Conservation (phyloP, 2,329 filamentous ascomycete species). For the Coniochaeta prunicola region DNA sequence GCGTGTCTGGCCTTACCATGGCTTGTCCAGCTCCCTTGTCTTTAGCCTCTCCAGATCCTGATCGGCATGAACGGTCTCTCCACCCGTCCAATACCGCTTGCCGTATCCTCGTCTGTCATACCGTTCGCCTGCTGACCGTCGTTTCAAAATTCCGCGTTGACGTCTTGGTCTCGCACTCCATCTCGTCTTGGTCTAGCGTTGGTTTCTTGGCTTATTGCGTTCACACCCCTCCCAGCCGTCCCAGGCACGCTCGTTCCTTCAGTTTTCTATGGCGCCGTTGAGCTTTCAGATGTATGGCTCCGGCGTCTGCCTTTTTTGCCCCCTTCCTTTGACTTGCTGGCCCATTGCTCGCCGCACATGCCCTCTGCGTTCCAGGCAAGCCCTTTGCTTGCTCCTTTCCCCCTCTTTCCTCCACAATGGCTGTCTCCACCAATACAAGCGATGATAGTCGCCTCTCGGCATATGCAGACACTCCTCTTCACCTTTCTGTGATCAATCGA, state of each 20-base stretch:
- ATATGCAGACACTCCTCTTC: slow-evolving; percentile 27
- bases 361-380: slow-evolving; percentile 9
- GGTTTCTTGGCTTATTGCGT: slow-evolving; percentile 9
- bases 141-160: not conserved
- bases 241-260: slow-evolving; percentile 1
- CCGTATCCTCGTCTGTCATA: not conserved
- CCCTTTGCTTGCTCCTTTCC: slow-evolving; percentile 11
- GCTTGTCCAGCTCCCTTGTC: not conserved
- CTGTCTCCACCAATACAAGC: slow-evolving; percentile 26
- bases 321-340: slow-evolving; percentile 10
- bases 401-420: slow-evolving; percentile 17
- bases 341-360: slow-evolving; percentile 3
- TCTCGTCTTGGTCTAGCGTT: slow-evolving; percentile 11
- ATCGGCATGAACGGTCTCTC: not conserved
- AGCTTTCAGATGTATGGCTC: slow-evolving; percentile 14
- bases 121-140: not conserved
- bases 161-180: not conserved
- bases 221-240: slow-evolving; percentile 9
- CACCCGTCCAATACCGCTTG: not conserved
- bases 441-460: slow-evolving; percentile 29
- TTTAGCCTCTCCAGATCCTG: not conserved
- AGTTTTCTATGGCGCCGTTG: slow-evolving; percentile 9
- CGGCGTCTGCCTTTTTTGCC: slow-evolving; percentile 11
- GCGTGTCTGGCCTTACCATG: not conserved
- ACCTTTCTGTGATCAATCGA: slow-evolving; percentile 25